A percentile compares a stretch with the other conserved stretches of the same genome.
Evolutionary conservation across 179 eudicot species (phyloP).

Genomic region (Beta corolliflora): DNA sequence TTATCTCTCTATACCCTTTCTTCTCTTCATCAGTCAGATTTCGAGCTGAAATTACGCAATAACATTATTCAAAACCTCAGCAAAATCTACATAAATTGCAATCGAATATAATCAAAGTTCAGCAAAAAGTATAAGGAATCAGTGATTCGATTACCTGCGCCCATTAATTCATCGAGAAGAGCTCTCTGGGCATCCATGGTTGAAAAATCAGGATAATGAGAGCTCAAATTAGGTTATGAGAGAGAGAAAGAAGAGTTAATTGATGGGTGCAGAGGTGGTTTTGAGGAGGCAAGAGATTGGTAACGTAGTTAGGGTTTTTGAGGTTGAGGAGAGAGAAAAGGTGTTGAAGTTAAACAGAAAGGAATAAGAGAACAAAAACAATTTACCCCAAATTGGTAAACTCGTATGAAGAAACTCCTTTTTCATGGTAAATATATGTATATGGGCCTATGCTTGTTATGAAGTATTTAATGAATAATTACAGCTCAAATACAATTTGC

Average conservation of each 20-base stretch:
- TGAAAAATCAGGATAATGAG: slow-evolving; percentile 14
- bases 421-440: too few species aligned
- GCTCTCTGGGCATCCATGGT: slow-evolving; percentile 98
- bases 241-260: neutral
- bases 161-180: slow-evolving; percentile 98
- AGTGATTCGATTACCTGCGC: slow-evolving; percentile 56
- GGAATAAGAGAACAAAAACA: too few species aligned
- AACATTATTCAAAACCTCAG: neutral
- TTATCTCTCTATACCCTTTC: slow-evolving; percentile 75
- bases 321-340: slow-evolving; percentile 12
- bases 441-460: neutral
- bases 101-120: neutral
- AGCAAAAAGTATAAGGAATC: neutral
- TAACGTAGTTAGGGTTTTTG: slow-evolving; percentile 11
- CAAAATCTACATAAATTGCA: neutral
- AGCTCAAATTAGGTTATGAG: neutral
- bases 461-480: too few species aligned
- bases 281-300: neutral
- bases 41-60: slow-evolving; percentile 53
- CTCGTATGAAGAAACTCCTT: too few species aligned
- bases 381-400: too few species aligned
- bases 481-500: too few species aligned
- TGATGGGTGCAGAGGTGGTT: neutral
- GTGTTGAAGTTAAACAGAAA: neutral
- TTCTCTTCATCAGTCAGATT: slow-evolving; percentile 93